Percentiles rank a stretch among this genome's conserved stretches.
phyloP scores from a whole-genome alignment of 78 protist species.

The Salpingoeca rosetta region DNA sequence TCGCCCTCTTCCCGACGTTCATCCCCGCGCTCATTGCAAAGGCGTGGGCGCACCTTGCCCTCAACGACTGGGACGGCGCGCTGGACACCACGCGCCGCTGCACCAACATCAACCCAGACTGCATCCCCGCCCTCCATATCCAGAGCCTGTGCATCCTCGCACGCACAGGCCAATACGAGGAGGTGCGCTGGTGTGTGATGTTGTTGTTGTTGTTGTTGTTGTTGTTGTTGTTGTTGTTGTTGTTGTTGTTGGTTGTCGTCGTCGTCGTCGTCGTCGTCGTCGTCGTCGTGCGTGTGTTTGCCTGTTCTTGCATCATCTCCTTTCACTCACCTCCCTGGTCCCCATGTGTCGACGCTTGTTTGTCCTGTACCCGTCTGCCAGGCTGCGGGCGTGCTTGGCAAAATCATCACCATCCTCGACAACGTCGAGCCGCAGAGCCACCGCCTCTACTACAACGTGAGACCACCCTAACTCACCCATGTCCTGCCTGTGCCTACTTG shows the following conservation, averaged over 20 bases:
- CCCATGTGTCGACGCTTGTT: too few species aligned
- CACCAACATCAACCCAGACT: background rate
- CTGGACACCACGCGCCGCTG: background rate
- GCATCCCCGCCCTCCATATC: background rate
- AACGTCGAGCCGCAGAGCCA: background rate
- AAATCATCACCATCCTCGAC: background rate
- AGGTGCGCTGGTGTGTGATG: too few species aligned
- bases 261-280: too few species aligned
- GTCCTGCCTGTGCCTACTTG: too few species aligned
- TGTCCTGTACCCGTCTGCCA: too few species aligned
- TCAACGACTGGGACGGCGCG: conserved; percentile 1
- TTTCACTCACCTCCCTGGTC: too few species aligned
- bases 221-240: too few species aligned
- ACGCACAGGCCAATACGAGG: background rate
- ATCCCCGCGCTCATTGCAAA: background rate
- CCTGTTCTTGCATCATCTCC: too few species aligned
- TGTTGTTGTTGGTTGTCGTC: too few species aligned
- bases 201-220: too few species aligned
- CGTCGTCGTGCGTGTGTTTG: too few species aligned
- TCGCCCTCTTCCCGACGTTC: background rate
- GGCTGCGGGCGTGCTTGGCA: background rate
- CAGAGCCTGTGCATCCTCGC: background rate
- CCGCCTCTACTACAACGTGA: background rate
- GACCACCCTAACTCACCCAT: too few species aligned
- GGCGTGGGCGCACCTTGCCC: background rate